Base-by-base conservation (phyloP, 768 basidiomycete species). In the Lactarius pseudohatsudake region DNA sequence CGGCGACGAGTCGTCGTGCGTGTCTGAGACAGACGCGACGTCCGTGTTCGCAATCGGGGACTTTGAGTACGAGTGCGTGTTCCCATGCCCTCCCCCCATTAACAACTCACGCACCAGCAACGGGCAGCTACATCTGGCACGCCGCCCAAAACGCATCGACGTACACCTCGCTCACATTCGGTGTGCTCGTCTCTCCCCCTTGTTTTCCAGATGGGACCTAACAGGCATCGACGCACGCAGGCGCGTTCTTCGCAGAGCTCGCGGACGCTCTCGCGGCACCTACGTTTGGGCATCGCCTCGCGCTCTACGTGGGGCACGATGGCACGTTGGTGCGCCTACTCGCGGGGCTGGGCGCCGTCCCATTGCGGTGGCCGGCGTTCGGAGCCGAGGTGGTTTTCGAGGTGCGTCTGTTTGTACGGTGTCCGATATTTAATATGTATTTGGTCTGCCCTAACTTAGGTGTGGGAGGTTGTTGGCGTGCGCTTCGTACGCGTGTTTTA, bases 281-380 rank as follows among this genome's bases (percentile, higher is more conserved):
- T 0, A 56, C 69, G 6, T 79, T 80, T 55, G 69, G 69, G 0
- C 72, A 76, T 72, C 81, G 79, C 61, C 58, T 81, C 22, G 74
- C 75, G 43, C 76, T 82, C 66, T 79, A 81, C 55, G 78, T 83
- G 6, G 83, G 81, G 4, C 83, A 84, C 62, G 82, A 84, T 61
- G 81, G 82, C 9, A 76, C 80, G 11, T 80, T 84, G 77, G 77
- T 78, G 62, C 72, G 77, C 26, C 72, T 78, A 11, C 73, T 76
- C 2, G 74, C 78, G 1, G 78, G 78, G 9, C 76, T 83, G 2
- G 81, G 82, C 4, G 71, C 64, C 22, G 66, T 66, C 9, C 71
- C 72, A 2, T 65, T 82, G 61, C 77, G 80, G 41, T 84, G 82
- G 82, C 82, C 83, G 0, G 80, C 83, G 0, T 73, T 82, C 62